Conservation (phyloP, 768 basidiomycete genomes). For the Asterophora lycoperdoides region DNA sequence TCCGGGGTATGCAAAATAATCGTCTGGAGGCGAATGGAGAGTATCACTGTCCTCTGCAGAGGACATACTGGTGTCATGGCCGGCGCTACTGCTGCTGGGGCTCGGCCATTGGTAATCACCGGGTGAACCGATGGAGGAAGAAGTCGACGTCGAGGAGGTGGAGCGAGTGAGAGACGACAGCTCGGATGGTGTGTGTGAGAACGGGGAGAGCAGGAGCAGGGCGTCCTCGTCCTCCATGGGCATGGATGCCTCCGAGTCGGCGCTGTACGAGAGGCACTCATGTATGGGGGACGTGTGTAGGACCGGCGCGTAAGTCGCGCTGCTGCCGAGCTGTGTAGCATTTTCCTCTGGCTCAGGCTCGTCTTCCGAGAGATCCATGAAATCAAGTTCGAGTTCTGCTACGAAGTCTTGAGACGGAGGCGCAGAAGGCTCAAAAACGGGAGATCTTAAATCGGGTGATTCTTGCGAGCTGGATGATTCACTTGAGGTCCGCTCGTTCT, state of each 20-base stretch:
- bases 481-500: slow-evolving; percentile 15
- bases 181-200: slow-evolving; percentile 27
- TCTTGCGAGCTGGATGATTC: slow-evolving; percentile 15
- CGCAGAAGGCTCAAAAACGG: slow-evolving; percentile 1
- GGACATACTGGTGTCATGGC: slow-evolving; percentile 16
- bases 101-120: slow-evolving; percentile 14
- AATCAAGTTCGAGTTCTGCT: slow-evolving; percentile 16
- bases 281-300: slow-evolving; percentile 1
- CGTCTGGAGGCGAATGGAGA: slow-evolving; percentile 23
- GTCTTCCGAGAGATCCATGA: slow-evolving; percentile 20
- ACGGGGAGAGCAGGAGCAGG: slow-evolving; percentile 21
- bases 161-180: slow-evolving; percentile 40
- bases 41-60: slow-evolving; percentile 25
- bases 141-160: slow-evolving; percentile 33
- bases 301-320: not conserved
- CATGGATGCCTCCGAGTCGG: slow-evolving; percentile 17
- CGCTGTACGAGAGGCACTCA: slow-evolving; percentile 12
- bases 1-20: slow-evolving; percentile 19
- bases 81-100: slow-evolving; percentile 5
- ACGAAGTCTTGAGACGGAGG: slow-evolving; percentile 16
- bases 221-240: slow-evolving; percentile 14
- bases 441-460: slow-evolving; percentile 1
- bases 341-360: not conserved
- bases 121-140: slow-evolving; percentile 30
- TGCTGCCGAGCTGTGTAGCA: not conserved